Conservation (phyloP, 371 early-diverging fungal genomes). For the Coemansia sp. region DNA sequence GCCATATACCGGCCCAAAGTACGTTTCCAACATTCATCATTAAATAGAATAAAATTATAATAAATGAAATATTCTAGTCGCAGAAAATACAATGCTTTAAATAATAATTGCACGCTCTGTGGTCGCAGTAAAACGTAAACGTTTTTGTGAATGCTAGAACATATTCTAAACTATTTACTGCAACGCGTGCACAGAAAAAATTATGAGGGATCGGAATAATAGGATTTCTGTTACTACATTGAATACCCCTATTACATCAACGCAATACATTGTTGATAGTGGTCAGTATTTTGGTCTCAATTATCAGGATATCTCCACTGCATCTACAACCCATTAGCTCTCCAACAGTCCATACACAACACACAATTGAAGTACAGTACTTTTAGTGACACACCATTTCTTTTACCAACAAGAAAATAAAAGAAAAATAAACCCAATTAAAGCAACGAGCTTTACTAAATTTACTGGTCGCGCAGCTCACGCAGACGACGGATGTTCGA, state of each 20-base stretch:
- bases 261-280: conserved; percentile 32
- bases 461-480: conserved; percentile 90
- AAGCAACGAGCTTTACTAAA: background rate
- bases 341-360: conserved; percentile 40
- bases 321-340: conserved; percentile 54
- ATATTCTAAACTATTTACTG: background rate
- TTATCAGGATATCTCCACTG: conserved; percentile 48
- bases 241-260: conserved; percentile 7
- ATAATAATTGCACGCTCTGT: background rate
- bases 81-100: background rate
- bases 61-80: background rate
- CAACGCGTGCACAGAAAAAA: too few relatives aligned
- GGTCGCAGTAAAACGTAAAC: background rate
- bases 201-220: too few relatives aligned
- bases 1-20: background rate
- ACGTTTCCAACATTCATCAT: background rate
- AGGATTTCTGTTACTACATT: background rate
- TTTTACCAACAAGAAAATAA: background rate
- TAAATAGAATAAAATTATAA: background rate
- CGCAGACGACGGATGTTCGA: conserved; percentile 96
- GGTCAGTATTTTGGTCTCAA: background rate
- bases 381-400: background rate
- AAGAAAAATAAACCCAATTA: background rate
- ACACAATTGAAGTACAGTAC: too few relatives aligned
- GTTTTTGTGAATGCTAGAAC: too few relatives aligned